Conservation (phyloP, 805 yeast genomes). For the Soucietia sequanensis region DNA sequence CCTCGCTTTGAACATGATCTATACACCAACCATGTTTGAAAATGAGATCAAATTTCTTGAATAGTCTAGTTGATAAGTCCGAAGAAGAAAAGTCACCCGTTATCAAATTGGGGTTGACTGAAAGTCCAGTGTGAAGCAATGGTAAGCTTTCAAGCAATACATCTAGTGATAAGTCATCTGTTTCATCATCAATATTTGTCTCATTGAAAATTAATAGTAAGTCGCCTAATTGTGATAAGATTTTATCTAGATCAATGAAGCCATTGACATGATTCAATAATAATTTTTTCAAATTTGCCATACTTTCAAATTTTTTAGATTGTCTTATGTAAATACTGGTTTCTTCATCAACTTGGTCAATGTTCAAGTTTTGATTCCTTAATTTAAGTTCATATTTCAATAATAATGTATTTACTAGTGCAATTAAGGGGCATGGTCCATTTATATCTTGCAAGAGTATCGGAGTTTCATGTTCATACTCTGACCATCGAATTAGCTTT, state of each 20-base stretch:
- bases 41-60: slow-evolving; percentile 55
- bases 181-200: slow-evolving; percentile 18
- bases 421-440: slow-evolving; percentile 88
- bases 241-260: slow-evolving; percentile 25
- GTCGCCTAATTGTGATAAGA: slow-evolving; percentile 53
- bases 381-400: slow-evolving; percentile 41
- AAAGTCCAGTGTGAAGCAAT: slow-evolving; percentile 63
- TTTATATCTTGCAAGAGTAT: slow-evolving; percentile 74
- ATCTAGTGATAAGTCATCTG: slow-evolving; percentile 12
- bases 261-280: slow-evolving; percentile 12
- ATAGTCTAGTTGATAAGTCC: slow-evolving; percentile 54
- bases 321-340: no score
- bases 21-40: slow-evolving; percentile 85
- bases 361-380: slow-evolving; percentile 9
- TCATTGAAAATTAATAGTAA: slow-evolving; percentile 31
- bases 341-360: slow-evolving; percentile 3
- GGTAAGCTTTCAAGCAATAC: slow-evolving; percentile 58
- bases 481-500: slow-evolving; percentile 31
- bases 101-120: slow-evolving; percentile 64
- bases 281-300: slow-evolving; percentile 15
- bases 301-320: slow-evolving; percentile 8
- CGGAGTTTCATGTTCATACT: slow-evolving; percentile 41
- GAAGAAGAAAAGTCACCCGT: slow-evolving; percentile 50
- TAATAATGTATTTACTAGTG: slow-evolving; percentile 68
- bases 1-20: slow-evolving; percentile 31